A percentile compares a stretch with the other conserved stretches of the same genome.
These are phyloP conservation scores for Tylopilus balloui DNA, from an alignment of 768 basidiomycete species.

Conservation along the genomic window DNA sequence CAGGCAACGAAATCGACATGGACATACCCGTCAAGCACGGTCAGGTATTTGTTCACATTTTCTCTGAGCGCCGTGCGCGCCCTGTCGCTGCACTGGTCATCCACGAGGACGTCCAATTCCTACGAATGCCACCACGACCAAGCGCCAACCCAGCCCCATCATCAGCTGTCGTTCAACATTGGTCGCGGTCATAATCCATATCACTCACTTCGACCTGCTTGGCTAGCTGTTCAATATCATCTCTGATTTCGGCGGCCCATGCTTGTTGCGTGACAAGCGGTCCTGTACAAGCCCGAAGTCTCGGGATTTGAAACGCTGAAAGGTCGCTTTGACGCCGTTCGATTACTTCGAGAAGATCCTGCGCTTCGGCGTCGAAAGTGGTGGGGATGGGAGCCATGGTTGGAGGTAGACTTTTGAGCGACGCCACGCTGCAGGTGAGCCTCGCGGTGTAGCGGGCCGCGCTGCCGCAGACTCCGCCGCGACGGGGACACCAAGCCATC, in stretches of 20 bases:
- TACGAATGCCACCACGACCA: constrained; percentile 24
- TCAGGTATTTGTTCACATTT: constrained; percentile 47
- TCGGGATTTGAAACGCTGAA: constrained; percentile 66
- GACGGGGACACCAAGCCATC: no score
- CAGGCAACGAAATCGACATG: background rate
- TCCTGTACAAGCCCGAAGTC: constrained; percentile 62
- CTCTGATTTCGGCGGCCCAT: constrained; percentile 68
- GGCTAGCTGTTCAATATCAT: constrained; percentile 61
- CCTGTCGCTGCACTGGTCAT: constrained; percentile 62
- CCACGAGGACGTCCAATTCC: constrained; percentile 66
- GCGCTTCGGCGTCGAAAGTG: constrained; percentile 49
- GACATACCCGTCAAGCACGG: constrained; percentile 50
- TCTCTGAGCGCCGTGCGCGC: constrained; percentile 44
- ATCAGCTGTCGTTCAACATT: background rate
- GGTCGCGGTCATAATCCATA: background rate
- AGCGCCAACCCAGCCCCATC: background rate
- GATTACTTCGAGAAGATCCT: constrained; percentile 46
- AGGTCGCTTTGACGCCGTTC: constrained; percentile 62
- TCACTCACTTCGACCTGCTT: constrained; percentile 63
- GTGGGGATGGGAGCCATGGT: constrained; percentile 62
- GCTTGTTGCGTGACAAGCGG: constrained; percentile 69
- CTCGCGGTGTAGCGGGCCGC: background rate
- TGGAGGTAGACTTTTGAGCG: background rate
- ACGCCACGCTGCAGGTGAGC: background rate
- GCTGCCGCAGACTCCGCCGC: no score